Evolutionary conservation across 108 stramenopile species (phyloP), one percentile per base, ranked within the genome.

Genomic region (Pseudonitzschia multiseries): DNA sequence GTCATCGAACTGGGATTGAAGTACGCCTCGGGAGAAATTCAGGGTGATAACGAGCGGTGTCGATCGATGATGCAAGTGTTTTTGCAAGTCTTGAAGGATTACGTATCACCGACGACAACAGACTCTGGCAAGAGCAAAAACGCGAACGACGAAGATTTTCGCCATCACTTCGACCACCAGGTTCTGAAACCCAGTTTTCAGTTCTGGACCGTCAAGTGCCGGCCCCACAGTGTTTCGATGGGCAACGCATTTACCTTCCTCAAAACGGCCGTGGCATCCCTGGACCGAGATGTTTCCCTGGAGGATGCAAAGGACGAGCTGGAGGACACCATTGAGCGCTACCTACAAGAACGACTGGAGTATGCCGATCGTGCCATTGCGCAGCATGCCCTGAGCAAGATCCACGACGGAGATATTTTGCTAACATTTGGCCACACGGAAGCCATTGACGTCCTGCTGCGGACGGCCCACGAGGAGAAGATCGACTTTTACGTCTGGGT

Each of bases 151-250:
- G 80, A 61, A 17, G 89, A 88, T 63, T 79, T 93, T 70, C 84
- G 93, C 41, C 86, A 84, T 51, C 93, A 96, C 54, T 77, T 98
- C 31, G 88, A 89, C 42, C 90, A 95, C 44, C 56, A 84, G n/a
- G 76, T 93, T 2, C 75, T 97, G 27, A 96, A 97, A 79, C 95
- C 96, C 28, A 77, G 88, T 42, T 98, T 96, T 83, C 81, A 90
- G 57, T 92, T 91, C 65, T 90, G 95, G 89, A 94, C 91, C 17
- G 69, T 88, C 18, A 68, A 85, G 57, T 97, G 96, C 81, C 92
- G 97, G 40, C 96, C 94, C 13, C 97, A 96, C 71, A 90, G 90
- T 14, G 96, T 97, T 44, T 93, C 87, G 63, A 99, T 98, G 98
- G 96, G 96, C 42, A 97, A 97, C 75, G 97, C 97, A 43, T 94